Conservation (phyloP, 305 asterid genomes). For the Fraxinus latifolia region DNA sequence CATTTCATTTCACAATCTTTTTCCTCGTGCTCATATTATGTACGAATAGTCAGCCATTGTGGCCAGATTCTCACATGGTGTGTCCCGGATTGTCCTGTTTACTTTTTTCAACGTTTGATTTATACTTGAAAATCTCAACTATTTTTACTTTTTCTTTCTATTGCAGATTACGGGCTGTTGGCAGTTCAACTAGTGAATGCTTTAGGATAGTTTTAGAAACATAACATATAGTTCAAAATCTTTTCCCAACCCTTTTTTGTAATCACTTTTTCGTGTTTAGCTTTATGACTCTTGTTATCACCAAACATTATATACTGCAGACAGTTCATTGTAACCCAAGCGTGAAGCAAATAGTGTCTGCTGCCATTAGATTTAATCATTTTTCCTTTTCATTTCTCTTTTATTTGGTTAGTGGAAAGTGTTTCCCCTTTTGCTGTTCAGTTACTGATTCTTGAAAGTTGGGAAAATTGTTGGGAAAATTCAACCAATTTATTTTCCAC, state of each 20-base stretch:
- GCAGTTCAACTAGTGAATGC: constrained; percentile 9
- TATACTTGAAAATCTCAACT: constrained; percentile 6
- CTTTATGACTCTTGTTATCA: not conserved
- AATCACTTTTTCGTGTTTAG: not conserved
- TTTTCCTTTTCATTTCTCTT: not conserved
- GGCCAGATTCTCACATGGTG: constrained; percentile 9
- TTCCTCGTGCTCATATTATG: constrained; percentile 10
- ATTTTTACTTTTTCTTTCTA: not conserved
- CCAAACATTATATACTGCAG: not conserved
- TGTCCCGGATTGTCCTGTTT: not conserved
- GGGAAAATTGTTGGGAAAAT: not conserved
- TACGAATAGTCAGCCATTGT: constrained; percentile 7
- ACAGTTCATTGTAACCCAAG: not conserved
- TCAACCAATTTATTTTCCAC: not conserved
- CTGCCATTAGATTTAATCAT: not conserved
- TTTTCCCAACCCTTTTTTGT: not conserved
- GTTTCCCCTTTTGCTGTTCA: not conserved
- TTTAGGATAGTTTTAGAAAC: constrained; percentile 18
- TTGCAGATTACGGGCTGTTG: constrained; percentile 16
- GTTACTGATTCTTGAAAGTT: not conserved
- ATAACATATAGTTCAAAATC: constrained; percentile 1
- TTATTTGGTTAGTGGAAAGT: not conserved
- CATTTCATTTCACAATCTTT: constrained; percentile 16
- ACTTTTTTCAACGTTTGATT: not conserved
- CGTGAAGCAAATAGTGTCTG: not conserved